Evolutionary conservation across 345 rosid species (phyloP).

Genomic region (Boechera stricta): DNA sequence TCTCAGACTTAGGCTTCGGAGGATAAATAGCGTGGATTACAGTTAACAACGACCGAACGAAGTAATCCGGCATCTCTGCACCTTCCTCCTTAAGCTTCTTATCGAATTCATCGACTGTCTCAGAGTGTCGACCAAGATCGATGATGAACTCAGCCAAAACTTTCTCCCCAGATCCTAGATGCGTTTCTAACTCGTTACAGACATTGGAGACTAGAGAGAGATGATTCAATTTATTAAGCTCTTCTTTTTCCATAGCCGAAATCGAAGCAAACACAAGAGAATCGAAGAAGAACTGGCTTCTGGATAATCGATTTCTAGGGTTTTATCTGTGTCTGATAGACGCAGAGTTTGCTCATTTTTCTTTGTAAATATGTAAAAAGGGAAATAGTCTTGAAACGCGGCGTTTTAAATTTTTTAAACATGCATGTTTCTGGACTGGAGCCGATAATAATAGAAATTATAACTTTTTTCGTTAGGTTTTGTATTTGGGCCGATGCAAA

Average conservation of each 20-base stretch:
- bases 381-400: too few species aligned
- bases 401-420: too few species aligned
- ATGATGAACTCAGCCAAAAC: constrained; percentile 80
- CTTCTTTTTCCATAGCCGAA: constrained; percentile 45
- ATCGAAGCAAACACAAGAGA: background rate
- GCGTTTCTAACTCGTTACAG: constrained; percentile 79
- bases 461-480: background rate
- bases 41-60: constrained; percentile 74
- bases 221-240: constrained; percentile 47
- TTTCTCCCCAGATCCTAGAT: constrained; percentile 76
- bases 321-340: background rate
- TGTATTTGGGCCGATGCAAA: background rate
- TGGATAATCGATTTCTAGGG: constrained; percentile 35
- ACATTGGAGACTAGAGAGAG: constrained; percentile 81
- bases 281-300: constrained; percentile 5
- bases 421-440: background rate
- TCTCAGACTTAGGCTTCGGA: constrained; percentile 54
- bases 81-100: constrained; percentile 70
- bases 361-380: too few species aligned
- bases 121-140: constrained; percentile 59
- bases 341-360: background rate
- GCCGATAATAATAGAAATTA: too few species aligned
- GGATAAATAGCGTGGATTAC: constrained; percentile 90
- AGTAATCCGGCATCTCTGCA: constrained; percentile 91
- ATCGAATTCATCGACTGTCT: constrained; percentile 75